These are phyloP conservation scores for Talaromyces sp. DNA, from an alignment of 2,329 filamentous ascomycete genomes.

Conservation along the genomic window DNA sequence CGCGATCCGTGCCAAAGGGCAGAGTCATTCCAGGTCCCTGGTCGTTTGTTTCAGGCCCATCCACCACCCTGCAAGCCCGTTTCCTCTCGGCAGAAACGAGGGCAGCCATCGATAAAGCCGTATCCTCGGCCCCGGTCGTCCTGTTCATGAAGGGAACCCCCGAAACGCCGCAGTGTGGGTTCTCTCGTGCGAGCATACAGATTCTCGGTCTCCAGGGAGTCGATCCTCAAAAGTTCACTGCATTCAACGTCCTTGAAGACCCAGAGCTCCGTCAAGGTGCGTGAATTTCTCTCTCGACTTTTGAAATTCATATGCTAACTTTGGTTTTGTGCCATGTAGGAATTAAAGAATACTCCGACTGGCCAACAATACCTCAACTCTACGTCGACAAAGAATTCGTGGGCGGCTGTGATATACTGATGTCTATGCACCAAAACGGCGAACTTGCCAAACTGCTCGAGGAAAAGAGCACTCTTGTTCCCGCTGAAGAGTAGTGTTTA, in stretches of 20 bases:
- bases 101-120: conserved; percentile 83
- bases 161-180: conserved; percentile 92
- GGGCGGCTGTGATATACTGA: conserved; percentile 94
- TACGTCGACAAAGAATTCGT: conserved; percentile 96
- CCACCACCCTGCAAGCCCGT: conserved; percentile 43
- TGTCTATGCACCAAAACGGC: conserved; percentile 95
- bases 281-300: conserved; percentile 14
- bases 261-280: conserved; percentile 75
- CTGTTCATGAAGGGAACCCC: conserved; percentile 99
- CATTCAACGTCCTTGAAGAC: conserved; percentile 95
- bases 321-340: conserved; percentile 48
- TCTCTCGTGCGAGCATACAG: conserved; percentile 91
- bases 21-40: conserved; percentile 4
- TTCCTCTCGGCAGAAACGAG: conserved; percentile 76
- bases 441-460: conserved; percentile 87
- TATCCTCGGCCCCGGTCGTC: conserved; percentile 83
- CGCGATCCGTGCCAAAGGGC: conserved; percentile 3
- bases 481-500: conserved; percentile 46
- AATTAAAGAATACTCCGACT: conserved; percentile 98
- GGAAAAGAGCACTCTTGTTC: conserved; percentile 80
- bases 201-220: conserved; percentile 93
- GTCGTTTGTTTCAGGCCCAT: conserved; percentile 7
- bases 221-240: conserved; percentile 92
- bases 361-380: conserved; percentile 96
- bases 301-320: background rate